Conservation (phyloP, 257 asterid genomes). For the Haberlea rhodopensis region DNA sequence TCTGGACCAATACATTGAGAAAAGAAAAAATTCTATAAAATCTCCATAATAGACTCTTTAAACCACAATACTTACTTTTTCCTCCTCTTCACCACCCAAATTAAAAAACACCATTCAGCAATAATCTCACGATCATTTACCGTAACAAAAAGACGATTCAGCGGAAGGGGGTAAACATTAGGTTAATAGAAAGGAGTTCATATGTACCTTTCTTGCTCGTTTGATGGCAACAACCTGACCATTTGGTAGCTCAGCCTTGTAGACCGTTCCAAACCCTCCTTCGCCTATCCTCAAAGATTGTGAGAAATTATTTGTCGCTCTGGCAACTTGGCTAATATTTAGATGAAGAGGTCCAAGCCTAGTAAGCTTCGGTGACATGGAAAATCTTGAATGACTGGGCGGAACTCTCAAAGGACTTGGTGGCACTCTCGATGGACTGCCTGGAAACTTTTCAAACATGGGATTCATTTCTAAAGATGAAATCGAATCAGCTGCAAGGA, state of each 20-base stretch:
- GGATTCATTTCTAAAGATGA: slow-evolving; percentile 60
- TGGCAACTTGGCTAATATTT: slow-evolving; percentile 59
- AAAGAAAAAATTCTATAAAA: not conserved
- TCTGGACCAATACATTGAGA: not conserved
- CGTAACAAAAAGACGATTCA: not conserved
- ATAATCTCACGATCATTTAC: not conserved
- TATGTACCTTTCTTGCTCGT: slow-evolving; percentile 85
- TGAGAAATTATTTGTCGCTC: slow-evolving; percentile 79
- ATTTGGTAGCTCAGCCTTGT: slow-evolving; percentile 80
- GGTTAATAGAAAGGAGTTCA: slow-evolving; percentile 13
- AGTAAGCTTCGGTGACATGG: slow-evolving; percentile 83
- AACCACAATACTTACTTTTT: not conserved
- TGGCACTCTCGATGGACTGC: slow-evolving; percentile 62
- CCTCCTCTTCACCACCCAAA: slow-evolving; percentile 1
- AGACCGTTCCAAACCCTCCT: slow-evolving; percentile 94
- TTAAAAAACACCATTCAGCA: not conserved
- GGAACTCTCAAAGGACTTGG: slow-evolving; percentile 82
- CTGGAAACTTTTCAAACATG: slow-evolving; percentile 45
- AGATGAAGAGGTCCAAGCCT: slow-evolving; percentile 87
- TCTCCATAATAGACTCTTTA: not conserved
- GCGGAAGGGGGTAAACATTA: slow-evolving; percentile 2
- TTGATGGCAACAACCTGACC: slow-evolving; percentile 86
- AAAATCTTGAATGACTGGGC: slow-evolving; percentile 91
- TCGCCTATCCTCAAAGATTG: slow-evolving; percentile 65
- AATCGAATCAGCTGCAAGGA: slow-evolving; percentile 58